A percentile compares a stretch with the other conserved stretches of the same genome.
phyloP scores from a whole-genome alignment of 768 basidiomycete species.

The Fomitopsis pulvina region DNA sequence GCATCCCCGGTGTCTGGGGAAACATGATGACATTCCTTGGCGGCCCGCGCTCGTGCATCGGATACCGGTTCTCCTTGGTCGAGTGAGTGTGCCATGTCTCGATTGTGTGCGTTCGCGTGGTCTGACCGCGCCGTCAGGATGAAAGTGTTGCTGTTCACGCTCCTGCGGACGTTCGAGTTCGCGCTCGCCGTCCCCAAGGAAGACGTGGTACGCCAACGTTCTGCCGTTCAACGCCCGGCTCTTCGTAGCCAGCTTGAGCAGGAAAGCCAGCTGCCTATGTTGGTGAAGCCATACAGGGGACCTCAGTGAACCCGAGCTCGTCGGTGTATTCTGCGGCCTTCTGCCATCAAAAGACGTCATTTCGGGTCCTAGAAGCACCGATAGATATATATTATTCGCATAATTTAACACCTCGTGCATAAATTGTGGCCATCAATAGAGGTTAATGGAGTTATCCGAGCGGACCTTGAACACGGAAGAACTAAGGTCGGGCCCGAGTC shows the following conservation, averaged over 20 bases:
- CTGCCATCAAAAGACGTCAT: neutral
- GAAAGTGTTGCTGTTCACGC: conserved; percentile 25
- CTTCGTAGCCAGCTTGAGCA: conserved; percentile 7
- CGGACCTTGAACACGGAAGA: too few species aligned
- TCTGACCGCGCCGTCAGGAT: conserved; percentile 9
- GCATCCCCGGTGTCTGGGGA: conserved; percentile 55
- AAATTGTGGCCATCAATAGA: too few species aligned
- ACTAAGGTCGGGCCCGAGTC: too few species aligned
- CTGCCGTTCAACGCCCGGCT: conserved; percentile 19
- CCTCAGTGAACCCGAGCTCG: neutral
- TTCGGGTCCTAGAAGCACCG: too few species aligned
- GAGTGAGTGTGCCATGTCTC: conserved; percentile 37
- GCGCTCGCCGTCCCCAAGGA: conserved; percentile 20
- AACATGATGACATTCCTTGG: conserved; percentile 57
- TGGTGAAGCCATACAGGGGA: neutral
- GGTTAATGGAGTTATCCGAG: too few species aligned
- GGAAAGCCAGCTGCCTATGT: neutral
- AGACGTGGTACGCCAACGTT: conserved; percentile 13
- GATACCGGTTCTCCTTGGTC: conserved; percentile 55
- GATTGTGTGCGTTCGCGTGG: neutral
- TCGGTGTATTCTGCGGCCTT: neutral
- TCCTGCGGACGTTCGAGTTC: conserved; percentile 25
- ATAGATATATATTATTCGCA: too few species aligned
- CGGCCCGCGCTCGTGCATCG: conserved; percentile 60
- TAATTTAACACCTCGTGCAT: too few species aligned